Conservation (phyloP, 352 stramenopile species). For the Phytophthora palmivora region DNA sequence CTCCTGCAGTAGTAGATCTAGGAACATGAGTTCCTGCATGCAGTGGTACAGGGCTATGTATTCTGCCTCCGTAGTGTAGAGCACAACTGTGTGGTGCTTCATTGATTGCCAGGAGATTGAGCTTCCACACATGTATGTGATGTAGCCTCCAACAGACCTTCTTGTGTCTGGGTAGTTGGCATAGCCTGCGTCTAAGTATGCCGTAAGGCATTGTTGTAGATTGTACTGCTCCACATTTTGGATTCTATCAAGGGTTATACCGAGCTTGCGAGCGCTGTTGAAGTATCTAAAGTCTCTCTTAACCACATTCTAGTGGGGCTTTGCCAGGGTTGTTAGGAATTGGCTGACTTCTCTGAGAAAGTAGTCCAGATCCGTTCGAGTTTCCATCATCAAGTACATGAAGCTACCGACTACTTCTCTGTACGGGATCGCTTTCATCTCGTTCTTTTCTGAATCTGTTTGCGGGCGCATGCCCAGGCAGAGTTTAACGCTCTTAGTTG, state of each 20-base stretch:
- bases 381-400: slow-evolving; percentile 4
- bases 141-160: too few relatives aligned
- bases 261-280: slow-evolving; percentile 18
- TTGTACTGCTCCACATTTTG: slow-evolving; percentile 5
- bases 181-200: slow-evolving; percentile 25
- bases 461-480: too few relatives aligned
- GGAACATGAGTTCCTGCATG: too few relatives aligned
- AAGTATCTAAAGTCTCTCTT: slow-evolving; percentile 3
- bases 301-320: too few relatives aligned
- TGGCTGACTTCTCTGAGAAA: not conserved
- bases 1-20: too few relatives aligned
- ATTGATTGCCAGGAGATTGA: slow-evolving; percentile 31
- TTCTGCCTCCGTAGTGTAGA: slow-evolving; percentile 27
- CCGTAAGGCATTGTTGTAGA: slow-evolving; percentile 2
- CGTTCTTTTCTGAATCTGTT: too few relatives aligned
- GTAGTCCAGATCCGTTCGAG: not conserved
- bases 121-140: slow-evolving; percentile 19
- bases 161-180: slow-evolving; percentile 27
- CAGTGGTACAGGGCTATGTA: too few relatives aligned
- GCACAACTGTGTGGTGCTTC: slow-evolving; percentile 32
- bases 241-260: slow-evolving; percentile 19
- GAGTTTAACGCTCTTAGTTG: too few relatives aligned
- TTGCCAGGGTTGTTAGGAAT: not conserved
- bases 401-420: slow-evolving; percentile 2
- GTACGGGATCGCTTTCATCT: too few relatives aligned